phyloP scores from a whole-genome alignment of 169 alveolate species.

The Theileria annulata region DNA sequence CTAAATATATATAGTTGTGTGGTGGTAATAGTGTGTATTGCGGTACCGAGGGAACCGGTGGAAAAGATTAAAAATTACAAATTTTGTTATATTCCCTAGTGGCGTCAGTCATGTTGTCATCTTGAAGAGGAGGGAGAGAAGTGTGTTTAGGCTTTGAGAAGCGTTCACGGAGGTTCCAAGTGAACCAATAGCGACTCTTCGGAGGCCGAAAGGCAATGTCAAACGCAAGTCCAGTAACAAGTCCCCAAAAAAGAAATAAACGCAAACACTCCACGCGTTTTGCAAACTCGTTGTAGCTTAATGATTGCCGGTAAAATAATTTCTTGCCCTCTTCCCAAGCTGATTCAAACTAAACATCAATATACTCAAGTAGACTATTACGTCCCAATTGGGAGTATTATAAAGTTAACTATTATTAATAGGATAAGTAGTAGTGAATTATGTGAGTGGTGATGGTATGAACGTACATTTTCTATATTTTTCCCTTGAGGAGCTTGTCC shows the following conservation, averaged over 20 bases:
- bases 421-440: neutral
- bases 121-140: constrained; percentile 24
- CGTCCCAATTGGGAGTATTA: no score
- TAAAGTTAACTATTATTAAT: neutral
- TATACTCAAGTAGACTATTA: neutral
- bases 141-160: constrained; percentile 25
- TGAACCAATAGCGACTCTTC: constrained; percentile 69
- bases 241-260: constrained; percentile 70
- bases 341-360: constrained; percentile 39
- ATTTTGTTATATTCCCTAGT: constrained; percentile 52
- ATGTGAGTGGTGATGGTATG: neutral
- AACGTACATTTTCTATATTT: constrained; percentile 42
- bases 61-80: constrained; percentile 32
- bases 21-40: no score
- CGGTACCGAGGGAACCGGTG: no score
- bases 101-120: constrained; percentile 62
- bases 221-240: constrained; percentile 57
- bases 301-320: constrained; percentile 55
- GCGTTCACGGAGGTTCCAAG: constrained; percentile 40
- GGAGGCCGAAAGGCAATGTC: constrained; percentile 68
- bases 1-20: no score
- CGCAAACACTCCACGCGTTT: constrained; percentile 71
- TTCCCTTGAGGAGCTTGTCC: constrained; percentile 70
- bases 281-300: constrained; percentile 69
- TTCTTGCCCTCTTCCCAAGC: constrained; percentile 71